Conservation (phyloP, 2,329 filamentous ascomycete genomes). For the Rosellinia necatrix region DNA sequence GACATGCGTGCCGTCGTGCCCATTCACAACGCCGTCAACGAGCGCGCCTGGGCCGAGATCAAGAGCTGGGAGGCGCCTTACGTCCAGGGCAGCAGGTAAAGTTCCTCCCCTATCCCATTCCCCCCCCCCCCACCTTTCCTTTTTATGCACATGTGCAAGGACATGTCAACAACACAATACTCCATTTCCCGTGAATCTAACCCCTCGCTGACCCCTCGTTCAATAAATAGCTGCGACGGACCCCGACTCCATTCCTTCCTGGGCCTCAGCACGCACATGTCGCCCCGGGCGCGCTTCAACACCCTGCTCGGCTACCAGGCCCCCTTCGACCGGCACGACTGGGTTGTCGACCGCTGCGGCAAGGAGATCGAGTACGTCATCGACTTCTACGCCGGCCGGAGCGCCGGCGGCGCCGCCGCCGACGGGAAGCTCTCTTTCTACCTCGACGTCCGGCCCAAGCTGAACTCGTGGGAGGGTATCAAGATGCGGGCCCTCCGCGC, state of each 20-base stretch:
- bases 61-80: slow-evolving; percentile 82
- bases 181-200: too few species aligned
- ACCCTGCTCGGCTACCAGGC: slow-evolving; percentile 83
- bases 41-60: slow-evolving; percentile 93
- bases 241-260: slow-evolving; percentile 84
- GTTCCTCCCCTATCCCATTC: slow-evolving; percentile 23
- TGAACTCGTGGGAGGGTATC: slow-evolving; percentile 70
- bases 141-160: neutral
- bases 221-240: slow-evolving; percentile 65
- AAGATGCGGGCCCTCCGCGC: slow-evolving; percentile 65
- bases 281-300: slow-evolving; percentile 82
- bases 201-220: neutral
- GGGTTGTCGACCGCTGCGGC: slow-evolving; percentile 92
- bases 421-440: slow-evolving; percentile 62
- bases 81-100: slow-evolving; percentile 59
- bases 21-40: slow-evolving; percentile 98
- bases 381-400: slow-evolving; percentile 87
- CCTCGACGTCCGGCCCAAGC: slow-evolving; percentile 69
- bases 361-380: slow-evolving; percentile 91
- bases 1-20: slow-evolving; percentile 94
- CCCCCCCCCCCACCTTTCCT: neutral
- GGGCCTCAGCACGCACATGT: slow-evolving; percentile 71
- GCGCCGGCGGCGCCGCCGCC: slow-evolving; percentile 44
- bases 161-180: too few species aligned
- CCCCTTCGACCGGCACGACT: slow-evolving; percentile 96